Evolutionary conservation across 2,329 filamentous ascomycete species (phyloP), one percentile per base, ranked within the genome.

Genomic region (Botryotinia convoluta): DNA sequence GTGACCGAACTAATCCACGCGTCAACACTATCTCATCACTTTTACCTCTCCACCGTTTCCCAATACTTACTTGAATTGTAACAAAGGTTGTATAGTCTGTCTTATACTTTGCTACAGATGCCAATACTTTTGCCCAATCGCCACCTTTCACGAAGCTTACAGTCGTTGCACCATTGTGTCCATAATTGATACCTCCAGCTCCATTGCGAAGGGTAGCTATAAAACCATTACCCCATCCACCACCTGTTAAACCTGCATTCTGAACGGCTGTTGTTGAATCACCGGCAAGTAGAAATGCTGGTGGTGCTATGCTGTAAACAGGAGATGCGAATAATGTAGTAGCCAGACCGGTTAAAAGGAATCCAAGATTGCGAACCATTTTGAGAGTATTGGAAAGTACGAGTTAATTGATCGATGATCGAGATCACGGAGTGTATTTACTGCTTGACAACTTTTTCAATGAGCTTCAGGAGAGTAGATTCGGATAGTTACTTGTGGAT

Each of bases 161-260:
- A 0, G 86, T 87, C 0, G 85, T 87, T 14, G 80, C 80, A 12
- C 83, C 84, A 72, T 84, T 84, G 75, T 86, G 83, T 0, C 84
- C 86, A 48, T 83, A 85, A 73, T 88, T 86, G 6, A 80, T 81
- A 71, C 1, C 79, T 78, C 51, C 63, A 20, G 71, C 71, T 29
- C 63, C 54, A 22, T 69, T 69, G 54, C 10, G 32, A 0, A 91
- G 82, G 0, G 84, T 85, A 0, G 80, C 80, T 3, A 87, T 79
- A 75, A 87, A 87, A 0, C 83, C 86, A 76, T 85, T 81, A 18
- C 86, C 86, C 85, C 86, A 87, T 18, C 85, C 83, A 62, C 79
- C 79, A n/a, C 67, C 72, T 45, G 62, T 64, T 9, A 32, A 26
- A 22, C 69, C 75, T 39, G 64, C 54, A 42, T 57, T 67, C 8